Conservation (phyloP, 768 basidiomycete species). For the Hirschioporus abietinus region DNA sequence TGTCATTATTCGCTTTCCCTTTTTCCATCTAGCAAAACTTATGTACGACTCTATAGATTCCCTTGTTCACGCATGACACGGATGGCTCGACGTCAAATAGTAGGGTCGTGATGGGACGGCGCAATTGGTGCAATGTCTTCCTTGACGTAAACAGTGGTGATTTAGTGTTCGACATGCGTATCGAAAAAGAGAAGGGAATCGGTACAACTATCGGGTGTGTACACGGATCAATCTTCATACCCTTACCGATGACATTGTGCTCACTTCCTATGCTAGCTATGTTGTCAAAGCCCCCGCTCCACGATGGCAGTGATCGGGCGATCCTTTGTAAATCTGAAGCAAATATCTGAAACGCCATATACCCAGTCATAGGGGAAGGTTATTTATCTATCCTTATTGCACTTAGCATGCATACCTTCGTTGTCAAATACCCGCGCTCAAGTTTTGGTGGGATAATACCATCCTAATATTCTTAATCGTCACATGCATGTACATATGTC, state of each 20-base stretch:
- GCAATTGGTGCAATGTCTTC: conserved; percentile 80
- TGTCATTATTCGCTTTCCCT: not conserved
- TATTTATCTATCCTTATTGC: not conserved
- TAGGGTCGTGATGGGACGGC: conserved; percentile 78
- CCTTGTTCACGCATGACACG: conserved; percentile 72
- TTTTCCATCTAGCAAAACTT: not conserved
- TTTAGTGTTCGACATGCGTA: conserved; percentile 75
- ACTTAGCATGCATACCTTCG: not conserved
- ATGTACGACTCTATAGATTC: conserved; percentile 44
- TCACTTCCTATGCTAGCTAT: conserved; percentile 31
- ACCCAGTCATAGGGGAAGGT: not conserved
- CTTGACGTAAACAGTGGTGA: conserved; percentile 56
- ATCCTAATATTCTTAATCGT: not conserved
- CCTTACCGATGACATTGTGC: conserved; percentile 5
- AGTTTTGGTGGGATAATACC: not conserved
- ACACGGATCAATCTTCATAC: conserved; percentile 5
- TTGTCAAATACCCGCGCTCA: not conserved
- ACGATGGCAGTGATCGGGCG: conserved; percentile 23
- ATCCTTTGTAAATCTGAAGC: not conserved
- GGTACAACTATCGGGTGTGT: conserved; percentile 79
- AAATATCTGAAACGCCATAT: not conserved
- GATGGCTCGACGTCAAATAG: conserved; percentile 72
- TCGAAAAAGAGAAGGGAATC: conserved; percentile 78
- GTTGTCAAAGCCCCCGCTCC: conserved; percentile 38
- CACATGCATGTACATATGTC: conserved; percentile 1